These are phyloP conservation scores for Moesziomyces sp. DNA, from an alignment of 1,284 basidiomycete species.

Conservation along the genomic window DNA sequence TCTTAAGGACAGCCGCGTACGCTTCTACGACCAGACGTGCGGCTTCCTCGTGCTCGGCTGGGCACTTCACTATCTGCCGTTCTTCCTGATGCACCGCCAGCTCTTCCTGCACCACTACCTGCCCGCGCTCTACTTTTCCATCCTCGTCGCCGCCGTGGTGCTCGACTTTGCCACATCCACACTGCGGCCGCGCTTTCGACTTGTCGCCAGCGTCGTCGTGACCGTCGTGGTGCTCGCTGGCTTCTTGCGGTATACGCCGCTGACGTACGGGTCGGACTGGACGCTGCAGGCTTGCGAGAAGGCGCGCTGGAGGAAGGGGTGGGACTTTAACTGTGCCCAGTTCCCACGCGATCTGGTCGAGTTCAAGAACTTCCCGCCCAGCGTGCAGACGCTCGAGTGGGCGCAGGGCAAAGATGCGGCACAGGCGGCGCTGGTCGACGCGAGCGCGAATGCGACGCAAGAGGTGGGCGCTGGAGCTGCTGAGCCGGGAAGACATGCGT, in stretches of 20 bases:
- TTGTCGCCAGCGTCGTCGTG: slow-evolving; percentile 82
- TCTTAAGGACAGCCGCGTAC: slow-evolving; percentile 83
- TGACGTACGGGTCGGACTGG: slow-evolving; percentile 88
- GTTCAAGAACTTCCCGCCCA: slow-evolving; percentile 52
- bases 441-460: slow-evolving; percentile 11
- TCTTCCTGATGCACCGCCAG: slow-evolving; percentile 95
- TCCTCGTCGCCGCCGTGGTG: slow-evolving; percentile 80
- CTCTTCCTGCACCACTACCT: slow-evolving; percentile 97
- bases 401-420: slow-evolving; percentile 5
- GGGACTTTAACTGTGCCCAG: slow-evolving; percentile 91
- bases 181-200: slow-evolving; percentile 78
- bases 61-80: slow-evolving; percentile 93
- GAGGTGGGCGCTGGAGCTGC: slow-evolving; percentile 12
- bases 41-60: slow-evolving; percentile 93
- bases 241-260: slow-evolving; percentile 82
- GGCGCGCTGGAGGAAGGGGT: slow-evolving; percentile 86
- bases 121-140: slow-evolving; percentile 92
- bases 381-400: slow-evolving; percentile 39
- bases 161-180: slow-evolving; percentile 88
- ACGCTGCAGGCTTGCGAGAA: slow-evolving; percentile 80
- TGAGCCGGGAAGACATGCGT: slow-evolving; percentile 47
- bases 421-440: not conserved
- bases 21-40: slow-evolving; percentile 90
- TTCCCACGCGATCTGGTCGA: slow-evolving; percentile 48
- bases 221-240: slow-evolving; percentile 80